A percentile compares a stretch with the other conserved stretches of the same genome.
Evolutionary conservation across 768 basidiomycete species (phyloP).

Genomic region (Kwoniella mangroviensis): DNA sequence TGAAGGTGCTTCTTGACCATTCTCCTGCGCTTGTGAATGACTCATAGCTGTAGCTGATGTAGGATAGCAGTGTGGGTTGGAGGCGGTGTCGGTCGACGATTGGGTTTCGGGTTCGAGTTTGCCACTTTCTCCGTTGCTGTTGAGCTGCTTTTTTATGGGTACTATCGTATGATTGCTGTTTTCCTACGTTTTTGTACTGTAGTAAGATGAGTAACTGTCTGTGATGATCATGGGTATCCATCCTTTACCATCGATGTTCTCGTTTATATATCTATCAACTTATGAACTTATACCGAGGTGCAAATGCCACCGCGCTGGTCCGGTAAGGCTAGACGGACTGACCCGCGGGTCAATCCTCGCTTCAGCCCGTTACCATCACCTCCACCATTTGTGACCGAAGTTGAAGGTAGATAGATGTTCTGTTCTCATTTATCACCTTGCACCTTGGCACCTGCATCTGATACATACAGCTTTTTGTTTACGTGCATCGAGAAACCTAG

Average conservation of each 20-base stretch:
- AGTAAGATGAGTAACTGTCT: no score
- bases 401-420: background rate
- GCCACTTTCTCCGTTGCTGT: no score
- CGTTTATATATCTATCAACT: background rate
- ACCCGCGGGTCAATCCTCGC: conserved; percentile 6
- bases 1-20: background rate
- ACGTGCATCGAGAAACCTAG: no score
- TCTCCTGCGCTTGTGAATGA: no score
- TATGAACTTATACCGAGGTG: background rate
- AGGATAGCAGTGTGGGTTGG: background rate
- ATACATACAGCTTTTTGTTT: no score
- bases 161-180: no score
- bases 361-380: background rate
- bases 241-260: background rate
- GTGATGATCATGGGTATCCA: background rate
- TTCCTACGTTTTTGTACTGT: background rate
- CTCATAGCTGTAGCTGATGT: no score
- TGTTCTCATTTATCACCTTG: background rate
- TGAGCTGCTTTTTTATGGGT: no score
- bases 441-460: background rate
- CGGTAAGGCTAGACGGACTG: background rate
- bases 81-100: background rate
- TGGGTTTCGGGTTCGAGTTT: no score
- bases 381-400: background rate
- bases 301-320: conserved; percentile 3